phyloP scores from a whole-genome alignment of 108 stramenopile genomes.

The Epithemia pelagica region DNA sequence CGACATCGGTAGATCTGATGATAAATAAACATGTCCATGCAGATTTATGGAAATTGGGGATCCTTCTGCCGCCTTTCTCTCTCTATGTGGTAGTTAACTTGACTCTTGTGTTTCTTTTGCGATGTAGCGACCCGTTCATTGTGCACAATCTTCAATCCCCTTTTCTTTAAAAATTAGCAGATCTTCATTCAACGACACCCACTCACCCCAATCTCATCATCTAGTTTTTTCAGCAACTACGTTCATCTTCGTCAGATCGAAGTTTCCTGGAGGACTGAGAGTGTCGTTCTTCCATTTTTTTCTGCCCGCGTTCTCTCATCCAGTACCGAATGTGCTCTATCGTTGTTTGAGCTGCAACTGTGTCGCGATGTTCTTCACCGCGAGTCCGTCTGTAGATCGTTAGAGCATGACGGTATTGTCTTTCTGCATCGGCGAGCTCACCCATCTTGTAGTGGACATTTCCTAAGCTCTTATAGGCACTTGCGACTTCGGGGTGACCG shows the following conservation, averaged over 20 bases:
- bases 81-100: too few relatives aligned
- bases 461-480: conserved; percentile 72
- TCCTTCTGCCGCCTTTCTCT: too few relatives aligned
- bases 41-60: too few relatives aligned
- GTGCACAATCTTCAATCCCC: too few relatives aligned
- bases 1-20: too few relatives aligned
- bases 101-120: too few relatives aligned
- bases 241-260: conserved; percentile 24
- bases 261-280: conserved; percentile 9
- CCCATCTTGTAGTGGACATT: conserved; percentile 82
- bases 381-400: conserved; percentile 55
- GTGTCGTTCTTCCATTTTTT: conserved; percentile 27
- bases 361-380: conserved; percentile 58
- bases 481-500: conserved; percentile 66
- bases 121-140: too few relatives aligned
- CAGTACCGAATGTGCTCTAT: conserved; percentile 54
- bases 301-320: conserved; percentile 51
- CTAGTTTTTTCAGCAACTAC: conserved; percentile 30
- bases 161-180: background rate
- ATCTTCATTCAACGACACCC: background rate
- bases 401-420: conserved; percentile 67
- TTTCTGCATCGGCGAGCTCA: conserved; percentile 59
- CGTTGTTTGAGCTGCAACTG: conserved; percentile 41
- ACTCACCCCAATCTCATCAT: background rate
- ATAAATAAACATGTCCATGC: too few relatives aligned